Conservation (phyloP, 768 basidiomycete species). For the Tylopilus vinaceipallidus region DNA sequence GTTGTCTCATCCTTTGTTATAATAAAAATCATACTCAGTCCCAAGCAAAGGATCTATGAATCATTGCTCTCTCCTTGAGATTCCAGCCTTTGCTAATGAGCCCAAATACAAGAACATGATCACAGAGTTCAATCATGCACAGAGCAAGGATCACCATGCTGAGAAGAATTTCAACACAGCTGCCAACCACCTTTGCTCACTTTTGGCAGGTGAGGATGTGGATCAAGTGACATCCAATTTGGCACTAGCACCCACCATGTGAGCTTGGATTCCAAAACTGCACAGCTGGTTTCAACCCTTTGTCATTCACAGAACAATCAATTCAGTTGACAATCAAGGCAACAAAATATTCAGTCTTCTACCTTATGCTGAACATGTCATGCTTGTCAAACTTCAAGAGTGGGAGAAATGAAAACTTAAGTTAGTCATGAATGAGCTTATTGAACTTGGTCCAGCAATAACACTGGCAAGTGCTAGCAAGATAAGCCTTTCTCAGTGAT, state of each 20-base stretch:
- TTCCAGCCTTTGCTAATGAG: not conserved
- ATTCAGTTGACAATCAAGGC: not conserved
- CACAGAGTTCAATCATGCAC: not conserved
- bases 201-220: not conserved
- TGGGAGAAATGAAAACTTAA: conserved; percentile 2
- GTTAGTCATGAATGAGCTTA: too few relatives aligned
- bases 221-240: not conserved
- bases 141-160: not conserved
- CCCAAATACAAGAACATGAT: not conserved
- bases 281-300: too few relatives aligned
- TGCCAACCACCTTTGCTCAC: not conserved
- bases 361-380: conserved; percentile 1
- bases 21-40: too few relatives aligned
- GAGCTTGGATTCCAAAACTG: not conserved
- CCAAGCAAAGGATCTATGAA: conserved; percentile 1
- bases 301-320: conserved; percentile 1
- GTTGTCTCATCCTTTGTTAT: not conserved
- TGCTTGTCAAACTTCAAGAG: not conserved
- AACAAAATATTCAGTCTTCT: not conserved
- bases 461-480: too few relatives aligned
- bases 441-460: too few relatives aligned
- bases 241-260: too few relatives aligned
- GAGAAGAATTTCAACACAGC: not conserved
- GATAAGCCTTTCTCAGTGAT: too few relatives aligned
- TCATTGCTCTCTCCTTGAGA: not conserved